A percentile compares a stretch with the other conserved stretches of the same genome.
Conservation (phyloP, 805 yeast species). For the Saturnispora halmiae region DNA sequence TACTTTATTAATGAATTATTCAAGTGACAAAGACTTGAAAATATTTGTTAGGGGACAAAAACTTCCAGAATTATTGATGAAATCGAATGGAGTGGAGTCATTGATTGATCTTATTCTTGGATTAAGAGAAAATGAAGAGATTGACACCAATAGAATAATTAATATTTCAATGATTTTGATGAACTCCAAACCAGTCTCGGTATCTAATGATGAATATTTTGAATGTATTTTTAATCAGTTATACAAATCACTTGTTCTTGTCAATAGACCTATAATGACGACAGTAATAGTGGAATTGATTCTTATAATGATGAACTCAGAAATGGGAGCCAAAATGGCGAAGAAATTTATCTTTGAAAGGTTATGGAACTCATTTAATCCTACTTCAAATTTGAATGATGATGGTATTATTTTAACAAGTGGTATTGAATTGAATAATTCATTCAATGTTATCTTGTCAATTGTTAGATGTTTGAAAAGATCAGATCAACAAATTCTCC, state of each 20-base stretch:
- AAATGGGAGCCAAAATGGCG: slow-evolving; percentile 41
- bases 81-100: slow-evolving; percentile 53
- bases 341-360: slow-evolving; percentile 49
- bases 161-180: slow-evolving; percentile 59
- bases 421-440: slow-evolving; percentile 49
- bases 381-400: slow-evolving; percentile 16
- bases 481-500: slow-evolving; percentile 27
- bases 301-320: slow-evolving; percentile 43
- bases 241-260: slow-evolving; percentile 45
- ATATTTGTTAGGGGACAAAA: slow-evolving; percentile 36
- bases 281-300: slow-evolving; percentile 50
- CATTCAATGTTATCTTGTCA: slow-evolving; percentile 57
- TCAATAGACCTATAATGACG: slow-evolving; percentile 52
- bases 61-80: slow-evolving; percentile 45
- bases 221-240: slow-evolving; percentile 54
- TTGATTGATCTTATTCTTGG: slow-evolving; percentile 73
- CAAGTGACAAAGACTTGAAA: background rate
- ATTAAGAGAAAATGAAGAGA: slow-evolving; percentile 59
- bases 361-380: slow-evolving; percentile 40
- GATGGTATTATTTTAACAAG: slow-evolving; percentile 29
- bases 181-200: slow-evolving; percentile 45
- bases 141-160: slow-evolving; percentile 56
- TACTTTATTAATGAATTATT: slow-evolving; percentile 34
- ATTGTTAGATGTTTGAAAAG: slow-evolving; percentile 37
- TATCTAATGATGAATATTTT: slow-evolving; percentile 45